These are phyloP conservation scores for Rhodocollybia butyracea DNA, from an alignment of 768 basidiomycete genomes.

Conservation along the genomic window DNA sequence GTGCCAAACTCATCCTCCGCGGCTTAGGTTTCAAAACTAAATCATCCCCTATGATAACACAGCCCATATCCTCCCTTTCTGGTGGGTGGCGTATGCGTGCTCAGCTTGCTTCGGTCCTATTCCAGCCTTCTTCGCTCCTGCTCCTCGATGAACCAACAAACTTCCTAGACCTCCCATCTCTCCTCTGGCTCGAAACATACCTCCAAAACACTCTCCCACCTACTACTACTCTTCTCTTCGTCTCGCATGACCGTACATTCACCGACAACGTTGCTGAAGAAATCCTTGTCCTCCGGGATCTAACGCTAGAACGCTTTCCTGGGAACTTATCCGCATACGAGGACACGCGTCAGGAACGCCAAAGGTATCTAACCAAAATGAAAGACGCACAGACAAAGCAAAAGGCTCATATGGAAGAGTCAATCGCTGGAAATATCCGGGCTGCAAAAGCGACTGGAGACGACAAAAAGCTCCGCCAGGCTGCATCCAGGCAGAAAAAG, in stretches of 20 bases:
- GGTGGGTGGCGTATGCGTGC: slow-evolving; percentile 68
- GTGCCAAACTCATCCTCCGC: slow-evolving; percentile 48
- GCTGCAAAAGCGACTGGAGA: slow-evolving; percentile 57
- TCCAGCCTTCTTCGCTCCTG: slow-evolving; percentile 54
- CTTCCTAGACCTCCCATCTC: slow-evolving; percentile 50
- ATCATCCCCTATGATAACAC: slow-evolving; percentile 28
- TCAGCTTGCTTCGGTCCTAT: slow-evolving; percentile 54
- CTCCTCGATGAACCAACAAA: slow-evolving; percentile 59
- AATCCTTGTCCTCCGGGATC: slow-evolving; percentile 55
- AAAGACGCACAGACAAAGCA: slow-evolving; percentile 44
- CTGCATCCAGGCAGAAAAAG: slow-evolving; percentile 59
- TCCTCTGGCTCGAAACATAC: slow-evolving; percentile 53
- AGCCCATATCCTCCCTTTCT: slow-evolving; percentile 45
- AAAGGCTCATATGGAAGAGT: slow-evolving; percentile 44
- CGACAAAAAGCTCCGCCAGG: slow-evolving; percentile 52
- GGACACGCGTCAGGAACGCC: slow-evolving; percentile 39
- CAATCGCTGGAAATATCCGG: slow-evolving; percentile 49
- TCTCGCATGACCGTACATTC: slow-evolving; percentile 67
- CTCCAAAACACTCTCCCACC: slow-evolving; percentile 35
- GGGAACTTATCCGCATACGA: slow-evolving; percentile 55
- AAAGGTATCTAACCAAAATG: slow-evolving; percentile 40
- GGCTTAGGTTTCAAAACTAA: slow-evolving; percentile 54
- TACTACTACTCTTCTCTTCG: slow-evolving; percentile 49
- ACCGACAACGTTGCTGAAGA: slow-evolving; percentile 58
- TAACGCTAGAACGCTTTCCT: slow-evolving; percentile 49